A percentile compares a stretch with the other conserved stretches of the same genome.
Evolutionary conservation across 2,329 filamentous ascomycete species (phyloP).

Genomic region (Trichoderma arundinaceum): DNA sequence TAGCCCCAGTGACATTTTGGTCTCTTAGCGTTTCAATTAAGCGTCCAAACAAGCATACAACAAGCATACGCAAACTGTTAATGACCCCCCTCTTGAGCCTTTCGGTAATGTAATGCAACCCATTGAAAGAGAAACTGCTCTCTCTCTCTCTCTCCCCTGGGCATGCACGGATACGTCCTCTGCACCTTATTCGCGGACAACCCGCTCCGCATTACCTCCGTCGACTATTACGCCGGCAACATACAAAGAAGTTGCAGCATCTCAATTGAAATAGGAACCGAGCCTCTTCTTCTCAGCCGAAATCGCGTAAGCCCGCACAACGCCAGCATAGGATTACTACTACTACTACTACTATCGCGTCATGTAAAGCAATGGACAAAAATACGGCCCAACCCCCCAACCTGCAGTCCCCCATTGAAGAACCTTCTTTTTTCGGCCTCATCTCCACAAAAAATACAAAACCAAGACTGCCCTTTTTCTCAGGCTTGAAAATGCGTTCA

Average conservation of each 20-base stretch:
- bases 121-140: neutral
- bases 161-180: too few species aligned
- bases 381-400: too few species aligned
- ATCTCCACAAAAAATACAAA: slow-evolving; percentile 6
- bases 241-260: too few species aligned
- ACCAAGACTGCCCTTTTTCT: neutral
- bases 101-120: neutral
- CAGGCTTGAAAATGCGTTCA: neutral
- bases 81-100: neutral
- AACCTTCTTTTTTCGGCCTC: slow-evolving; percentile 5
- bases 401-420: neutral
- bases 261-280: too few species aligned
- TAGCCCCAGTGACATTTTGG: neutral
- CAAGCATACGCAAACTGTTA: slow-evolving; percentile 4
- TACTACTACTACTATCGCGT: too few species aligned
- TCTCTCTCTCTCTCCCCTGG: too few species aligned
- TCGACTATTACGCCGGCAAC: too few species aligned
- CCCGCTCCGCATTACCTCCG: too few species aligned
- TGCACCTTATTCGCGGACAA: too few species aligned
- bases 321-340: too few species aligned
- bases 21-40: slow-evolving; percentile 12
- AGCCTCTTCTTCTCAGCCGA: too few species aligned
- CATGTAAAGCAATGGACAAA: neutral
- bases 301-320: too few species aligned
- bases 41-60: slow-evolving; percentile 28